Evolutionary conservation across 768 basidiomycete species (phyloP).

Genomic region (Boletus pseudopeckii): DNA sequence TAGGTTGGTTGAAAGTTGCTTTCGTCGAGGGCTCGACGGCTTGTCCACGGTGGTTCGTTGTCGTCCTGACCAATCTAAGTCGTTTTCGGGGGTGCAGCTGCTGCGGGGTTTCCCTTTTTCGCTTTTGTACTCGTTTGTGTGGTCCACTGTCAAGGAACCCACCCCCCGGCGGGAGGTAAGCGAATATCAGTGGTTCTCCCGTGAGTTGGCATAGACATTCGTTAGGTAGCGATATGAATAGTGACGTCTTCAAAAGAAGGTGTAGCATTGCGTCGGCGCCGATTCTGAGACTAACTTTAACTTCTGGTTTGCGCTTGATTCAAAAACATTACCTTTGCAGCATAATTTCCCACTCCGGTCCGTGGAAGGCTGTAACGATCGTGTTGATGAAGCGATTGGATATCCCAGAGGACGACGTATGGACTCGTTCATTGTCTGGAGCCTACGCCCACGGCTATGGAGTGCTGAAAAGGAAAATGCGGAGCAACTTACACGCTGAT

Average conservation of each 20-base stretch:
- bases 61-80: conserved; percentile 11
- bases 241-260: conserved; percentile 67
- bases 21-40: conserved; percentile 4
- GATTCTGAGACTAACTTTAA: conserved; percentile 45
- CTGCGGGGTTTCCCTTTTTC: conserved; percentile 17
- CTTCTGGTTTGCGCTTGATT: not conserved
- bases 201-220: conserved; percentile 82
- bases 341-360: conserved; percentile 63
- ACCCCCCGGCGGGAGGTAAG: conserved; percentile 25
- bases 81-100: conserved; percentile 29
- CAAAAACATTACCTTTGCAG: conserved; percentile 48
- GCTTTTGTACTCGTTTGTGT: conserved; percentile 14
- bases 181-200: conserved; percentile 61
- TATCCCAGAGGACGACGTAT: conserved; percentile 41
- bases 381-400: conserved; percentile 71
- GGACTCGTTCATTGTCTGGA: conserved; percentile 37
- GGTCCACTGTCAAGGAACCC: conserved; percentile 10
- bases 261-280: conserved; percentile 77
- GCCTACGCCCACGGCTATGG: conserved; percentile 5
- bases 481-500: conserved; percentile 46
- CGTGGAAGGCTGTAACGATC: conserved; percentile 61
- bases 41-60: conserved; percentile 1
- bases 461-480: not conserved
- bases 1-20: conserved; percentile 4
- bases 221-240: conserved; percentile 80